Conservation (phyloP, 2,329 filamentous ascomycete species). For the Thielaviopsis musarum region DNA sequence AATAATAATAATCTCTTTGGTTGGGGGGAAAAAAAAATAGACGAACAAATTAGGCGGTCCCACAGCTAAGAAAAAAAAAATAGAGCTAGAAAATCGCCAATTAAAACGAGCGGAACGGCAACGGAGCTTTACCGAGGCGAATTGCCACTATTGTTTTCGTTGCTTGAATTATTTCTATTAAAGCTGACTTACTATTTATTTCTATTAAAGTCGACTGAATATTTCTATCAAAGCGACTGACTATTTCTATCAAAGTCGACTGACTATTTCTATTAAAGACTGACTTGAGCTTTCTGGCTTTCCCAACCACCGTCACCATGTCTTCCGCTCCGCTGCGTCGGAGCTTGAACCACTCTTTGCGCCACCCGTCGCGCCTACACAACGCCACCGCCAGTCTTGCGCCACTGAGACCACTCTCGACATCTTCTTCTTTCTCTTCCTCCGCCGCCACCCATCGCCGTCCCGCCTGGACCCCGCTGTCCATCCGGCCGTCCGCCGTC, state of each 20-base stretch:
- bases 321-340: conserved; percentile 23
- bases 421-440: conserved; percentile 2
- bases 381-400: background rate
- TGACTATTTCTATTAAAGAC: background rate
- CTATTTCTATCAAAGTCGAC: background rate
- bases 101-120: background rate
- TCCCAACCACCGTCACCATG: conserved; percentile 17
- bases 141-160: background rate
- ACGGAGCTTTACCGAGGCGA: background rate
- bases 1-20: too few relatives aligned
- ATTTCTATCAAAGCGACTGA: background rate
- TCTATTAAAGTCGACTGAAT: background rate
- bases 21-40: too few relatives aligned
- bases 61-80: background rate
- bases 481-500: conserved; percentile 10
- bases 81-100: background rate
- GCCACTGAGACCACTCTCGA: conserved; percentile 9
- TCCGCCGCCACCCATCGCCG: conserved; percentile 1
- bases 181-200: too few relatives aligned
- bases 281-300: too few relatives aligned
- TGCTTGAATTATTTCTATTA: background rate
- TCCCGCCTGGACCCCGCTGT: conserved; percentile 14
- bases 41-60: background rate
- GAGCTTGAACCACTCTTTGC: conserved; percentile 23
- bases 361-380: conserved; percentile 15